Evolutionary conservation across 2,329 filamentous ascomycete species (phyloP).

Genomic region (Arthroderma sp.): DNA sequence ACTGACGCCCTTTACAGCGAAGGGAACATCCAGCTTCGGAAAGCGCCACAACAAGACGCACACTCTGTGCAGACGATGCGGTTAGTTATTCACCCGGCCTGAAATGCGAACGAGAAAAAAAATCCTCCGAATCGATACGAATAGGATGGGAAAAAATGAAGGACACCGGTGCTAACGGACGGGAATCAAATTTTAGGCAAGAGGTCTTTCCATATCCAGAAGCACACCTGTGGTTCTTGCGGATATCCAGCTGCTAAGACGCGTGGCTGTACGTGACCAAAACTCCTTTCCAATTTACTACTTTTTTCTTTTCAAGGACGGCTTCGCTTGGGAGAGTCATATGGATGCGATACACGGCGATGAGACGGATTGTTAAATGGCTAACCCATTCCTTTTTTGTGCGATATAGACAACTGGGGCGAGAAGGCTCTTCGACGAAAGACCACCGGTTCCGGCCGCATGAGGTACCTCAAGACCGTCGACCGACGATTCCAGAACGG

Average conservation of each 20-base stretch:
- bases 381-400: constrained; percentile 2
- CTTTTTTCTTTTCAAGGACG: too few species aligned
- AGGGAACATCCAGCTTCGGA: constrained; percentile 59
- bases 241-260: constrained; percentile 96
- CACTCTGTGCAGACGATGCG: constrained; percentile 95
- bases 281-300: not conserved
- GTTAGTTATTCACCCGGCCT: constrained; percentile 45
- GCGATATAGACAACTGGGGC: constrained; percentile 80
- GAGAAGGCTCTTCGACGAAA: constrained; percentile 99
- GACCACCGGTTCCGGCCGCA: constrained; percentile 94
- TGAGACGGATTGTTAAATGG: too few species aligned
- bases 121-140: constrained; percentile 9
- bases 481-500: constrained; percentile 93
- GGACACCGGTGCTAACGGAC: not conserved
- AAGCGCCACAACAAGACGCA: constrained; percentile 97
- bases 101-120: constrained; percentile 3
- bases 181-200: constrained; percentile 46
- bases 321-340: too few species aligned
- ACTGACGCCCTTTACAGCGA: constrained; percentile 45
- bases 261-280: constrained; percentile 73
- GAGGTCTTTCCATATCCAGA: constrained; percentile 98
- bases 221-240: constrained; percentile 93
- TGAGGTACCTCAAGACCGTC: constrained; percentile 86
- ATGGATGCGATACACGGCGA: too few species aligned
- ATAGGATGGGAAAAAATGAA: not conserved